Conservation (phyloP, 495 filamentous ascomycete species). For the Xylaria curta region DNA sequence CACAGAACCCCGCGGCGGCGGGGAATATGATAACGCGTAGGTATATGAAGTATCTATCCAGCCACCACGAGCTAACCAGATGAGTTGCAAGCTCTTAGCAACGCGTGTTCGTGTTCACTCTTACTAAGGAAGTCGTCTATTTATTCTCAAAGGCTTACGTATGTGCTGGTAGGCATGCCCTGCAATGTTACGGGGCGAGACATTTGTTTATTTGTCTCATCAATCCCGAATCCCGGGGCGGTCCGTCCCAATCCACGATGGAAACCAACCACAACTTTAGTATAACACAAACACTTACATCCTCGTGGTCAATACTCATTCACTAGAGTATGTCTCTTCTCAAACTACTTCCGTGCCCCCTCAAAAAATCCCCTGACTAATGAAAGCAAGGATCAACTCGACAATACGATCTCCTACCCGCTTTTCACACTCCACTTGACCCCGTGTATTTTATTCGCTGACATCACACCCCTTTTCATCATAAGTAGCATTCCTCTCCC, state of each 20-base stretch:
- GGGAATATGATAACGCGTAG: background rate
- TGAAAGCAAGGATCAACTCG: background rate
- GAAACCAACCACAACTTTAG: background rate
- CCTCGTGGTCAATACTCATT: background rate
- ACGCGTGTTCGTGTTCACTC: background rate
- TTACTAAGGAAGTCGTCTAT: background rate
- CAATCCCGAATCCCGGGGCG: background rate
- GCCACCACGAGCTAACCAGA: background rate
- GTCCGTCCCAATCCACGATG: background rate
- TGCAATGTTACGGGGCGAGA: background rate
- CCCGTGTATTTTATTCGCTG: background rate
- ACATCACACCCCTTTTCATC: conserved; percentile 5
- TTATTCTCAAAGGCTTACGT: background rate
- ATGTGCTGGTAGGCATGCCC: background rate
- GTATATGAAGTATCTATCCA: background rate
- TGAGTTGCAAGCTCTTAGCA: background rate
- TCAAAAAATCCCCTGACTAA: background rate
- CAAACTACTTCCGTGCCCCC: too few species aligned
- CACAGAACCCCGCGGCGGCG: background rate
- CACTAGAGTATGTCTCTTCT: background rate
- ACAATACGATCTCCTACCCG: background rate
- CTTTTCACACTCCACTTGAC: background rate
- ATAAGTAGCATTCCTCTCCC: background rate
- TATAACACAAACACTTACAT: background rate
- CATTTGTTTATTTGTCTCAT: conserved; percentile 1